These are phyloP conservation scores for Vigna reflexopilosa DNA, from an alignment of 306 rosid genomes.

Conservation along the genomic window DNA sequence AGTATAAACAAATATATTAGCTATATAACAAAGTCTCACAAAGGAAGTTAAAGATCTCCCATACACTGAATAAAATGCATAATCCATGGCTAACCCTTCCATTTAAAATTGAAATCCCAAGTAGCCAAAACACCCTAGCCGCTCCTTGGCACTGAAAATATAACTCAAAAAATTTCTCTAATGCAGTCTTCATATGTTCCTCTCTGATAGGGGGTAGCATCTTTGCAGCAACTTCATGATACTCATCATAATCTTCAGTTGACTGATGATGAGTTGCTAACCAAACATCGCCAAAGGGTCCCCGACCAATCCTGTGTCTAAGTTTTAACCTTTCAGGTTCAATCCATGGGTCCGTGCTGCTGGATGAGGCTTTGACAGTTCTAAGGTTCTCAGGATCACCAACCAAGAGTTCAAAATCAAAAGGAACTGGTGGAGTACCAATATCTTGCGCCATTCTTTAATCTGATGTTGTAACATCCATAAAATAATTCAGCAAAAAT, in stretches of 20 bases:
- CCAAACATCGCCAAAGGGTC: slow-evolving; percentile 95
- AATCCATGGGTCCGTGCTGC: slow-evolving; percentile 66
- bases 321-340: slow-evolving; percentile 85
- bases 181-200: slow-evolving; percentile 62
- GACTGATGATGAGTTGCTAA: slow-evolving; percentile 91
- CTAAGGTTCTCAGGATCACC: slow-evolving; percentile 58
- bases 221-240: slow-evolving; percentile 93
- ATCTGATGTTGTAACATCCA: slow-evolving; percentile 47
- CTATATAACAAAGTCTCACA: not conserved
- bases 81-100: slow-evolving; percentile 71
- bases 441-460: slow-evolving; percentile 71
- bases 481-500: slow-evolving; percentile 36
- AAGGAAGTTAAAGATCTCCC: slow-evolving; percentile 29
- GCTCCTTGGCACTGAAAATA: slow-evolving; percentile 68
- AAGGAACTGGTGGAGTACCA: slow-evolving; percentile 58
- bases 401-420: slow-evolving; percentile 74
- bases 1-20: slow-evolving; percentile 43
- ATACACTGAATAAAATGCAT: slow-evolving; percentile 17
- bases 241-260: slow-evolving; percentile 72
- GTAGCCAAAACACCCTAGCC: slow-evolving; percentile 60
- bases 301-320: slow-evolving; percentile 90
- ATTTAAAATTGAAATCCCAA: slow-evolving; percentile 70
- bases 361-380: slow-evolving; percentile 59
- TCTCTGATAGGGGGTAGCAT: slow-evolving; percentile 77
- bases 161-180: slow-evolving; percentile 66